Evolutionary conservation across 768 basidiomycete genomes (phyloP), one percentile per base, ranked within the genome.

Genomic region (Tylopilus sp.): DNA sequence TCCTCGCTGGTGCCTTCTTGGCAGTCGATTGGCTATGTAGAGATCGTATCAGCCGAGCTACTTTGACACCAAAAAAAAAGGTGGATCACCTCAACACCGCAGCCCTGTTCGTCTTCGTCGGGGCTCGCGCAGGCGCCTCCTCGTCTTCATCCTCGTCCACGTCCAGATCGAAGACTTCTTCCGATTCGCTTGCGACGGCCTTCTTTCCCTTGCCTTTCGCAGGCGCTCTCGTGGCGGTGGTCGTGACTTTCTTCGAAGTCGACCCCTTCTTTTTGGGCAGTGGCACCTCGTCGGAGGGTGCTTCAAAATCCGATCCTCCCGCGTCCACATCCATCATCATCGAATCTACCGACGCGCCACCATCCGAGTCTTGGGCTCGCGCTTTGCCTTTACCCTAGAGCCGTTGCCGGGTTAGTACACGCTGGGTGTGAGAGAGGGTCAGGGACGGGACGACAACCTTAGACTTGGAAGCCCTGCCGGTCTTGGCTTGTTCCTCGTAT

Each of bases 321-420:
- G 59, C 71, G 54, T 87, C 86, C 41, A 89, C 66, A 43, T 92
- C 86, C 80, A 88, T 84, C 72, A 77, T 71, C 86, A 89, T 89
- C 3, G 86, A 90, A 62, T 91, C 90, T 13, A 68, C 65, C 0
- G 75, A 79, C 21, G 62, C 71, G 13, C 57, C 75, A 31, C 57
- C 75, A 30, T 84, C 86, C 3, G 79, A 85, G 3, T 77, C 77
- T 21, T 76, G 76, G 2, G 60, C 75, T 9, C 72, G 74, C 10
- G 71, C 76, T 61, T 76, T 80, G 22, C 73, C 75, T 67, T 85
- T 86, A 9, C 70, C 80, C 74, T 84, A 46, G 28, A n/a, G n/a
- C n/a, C n/a, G n/a, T n/a, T n/a, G n/a, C n/a, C n/a, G n/a, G n/a
- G n/a, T n/a, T n/a, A 28, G 31, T 40, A 18, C 12, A 35, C 15